These are phyloP conservation scores for Hydnomerulius pinastri DNA, from an alignment of 768 basidiomycete species.

Conservation along the genomic window DNA sequence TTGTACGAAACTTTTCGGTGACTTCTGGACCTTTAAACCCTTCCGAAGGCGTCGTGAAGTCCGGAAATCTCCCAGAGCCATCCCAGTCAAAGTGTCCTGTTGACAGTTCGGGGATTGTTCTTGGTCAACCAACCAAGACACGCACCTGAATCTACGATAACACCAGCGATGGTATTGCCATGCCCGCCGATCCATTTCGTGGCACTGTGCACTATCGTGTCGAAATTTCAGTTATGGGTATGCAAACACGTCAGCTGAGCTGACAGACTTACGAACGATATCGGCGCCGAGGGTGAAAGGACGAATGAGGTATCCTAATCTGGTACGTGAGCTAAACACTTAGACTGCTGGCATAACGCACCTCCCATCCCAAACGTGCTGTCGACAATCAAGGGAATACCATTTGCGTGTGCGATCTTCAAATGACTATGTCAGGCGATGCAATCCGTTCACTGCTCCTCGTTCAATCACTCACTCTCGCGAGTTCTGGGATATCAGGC, in stretches of 20 bases:
- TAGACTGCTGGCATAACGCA: conserved; percentile 13
- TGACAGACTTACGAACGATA: conserved; percentile 53
- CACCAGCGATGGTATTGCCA: conserved; percentile 78
- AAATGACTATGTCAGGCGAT: neutral
- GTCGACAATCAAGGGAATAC: conserved; percentile 79
- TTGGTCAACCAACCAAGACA: neutral
- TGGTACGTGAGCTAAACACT: neutral
- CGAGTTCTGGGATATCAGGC: conserved; percentile 64
- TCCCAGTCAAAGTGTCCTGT: conserved; percentile 65
- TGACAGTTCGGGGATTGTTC: neutral
- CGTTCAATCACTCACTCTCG: conserved; percentile 47
- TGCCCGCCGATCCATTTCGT: conserved; percentile 88
- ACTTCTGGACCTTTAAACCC: conserved; percentile 76
- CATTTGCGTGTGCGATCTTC: conserved; percentile 68
- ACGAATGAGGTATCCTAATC: conserved; percentile 56
- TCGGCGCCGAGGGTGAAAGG: conserved; percentile 79
- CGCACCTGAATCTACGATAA: conserved; percentile 68
- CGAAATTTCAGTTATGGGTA: neutral
- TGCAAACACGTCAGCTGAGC: no score
- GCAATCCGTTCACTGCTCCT: neutral
- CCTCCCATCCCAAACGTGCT: conserved; percentile 78
- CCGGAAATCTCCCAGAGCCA: conserved; percentile 67
- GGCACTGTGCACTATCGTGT: conserved; percentile 58
- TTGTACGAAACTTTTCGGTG: conserved; percentile 62
- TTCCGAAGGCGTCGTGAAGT: conserved; percentile 72